Evolutionary conservation across 768 basidiomycete species (phyloP), one percentile per base, ranked within the genome.

Genomic region (Panellus pusillus): DNA sequence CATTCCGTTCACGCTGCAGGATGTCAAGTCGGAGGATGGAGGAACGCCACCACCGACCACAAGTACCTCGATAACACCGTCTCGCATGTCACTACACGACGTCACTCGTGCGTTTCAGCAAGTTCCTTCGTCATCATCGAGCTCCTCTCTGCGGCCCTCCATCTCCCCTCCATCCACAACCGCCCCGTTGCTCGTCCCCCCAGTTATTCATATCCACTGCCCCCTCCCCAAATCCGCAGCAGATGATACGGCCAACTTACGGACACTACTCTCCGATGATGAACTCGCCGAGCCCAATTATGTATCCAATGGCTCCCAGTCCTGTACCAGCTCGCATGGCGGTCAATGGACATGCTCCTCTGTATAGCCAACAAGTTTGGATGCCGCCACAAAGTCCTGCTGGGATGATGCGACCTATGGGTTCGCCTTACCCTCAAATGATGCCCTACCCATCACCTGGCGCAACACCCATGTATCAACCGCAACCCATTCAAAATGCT

Each of bases 91-190:
- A 3, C 70, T 87, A 36, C 84, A 86, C 52, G 91, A 93, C 50
- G 89, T 92, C 31, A 91, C 87, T 12, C 83, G 88, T 53, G 89
- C 91, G 18, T 93, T 93, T 72, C 91, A 93, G 65, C 86, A 86
- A 69, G 91, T 93, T 24, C 91, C 91, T 3, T 72, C 81, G 9
- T 76, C 88, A 3, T 68, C 79, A 13, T 67, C 79, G 12, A 79
- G 66, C 43, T 69, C 77, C 41, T 65, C 77, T 35, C 78, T 76
- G 57, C 77, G 82, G 56, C 70, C 78, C 29, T 70, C 81, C 2
- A 70, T 81, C 47, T 80, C 85, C 18, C 78, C 83, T 18, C 72
- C 82, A 15, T 69, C 74, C 5, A 72, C 71, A 1, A 75, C 72
- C 42, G 72, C 73, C n/a, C 77, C 51, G 74, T 76, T 43, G 73